phyloP scores from a whole-genome alignment of 345 rosid species.

The Punica granatum region DNA sequence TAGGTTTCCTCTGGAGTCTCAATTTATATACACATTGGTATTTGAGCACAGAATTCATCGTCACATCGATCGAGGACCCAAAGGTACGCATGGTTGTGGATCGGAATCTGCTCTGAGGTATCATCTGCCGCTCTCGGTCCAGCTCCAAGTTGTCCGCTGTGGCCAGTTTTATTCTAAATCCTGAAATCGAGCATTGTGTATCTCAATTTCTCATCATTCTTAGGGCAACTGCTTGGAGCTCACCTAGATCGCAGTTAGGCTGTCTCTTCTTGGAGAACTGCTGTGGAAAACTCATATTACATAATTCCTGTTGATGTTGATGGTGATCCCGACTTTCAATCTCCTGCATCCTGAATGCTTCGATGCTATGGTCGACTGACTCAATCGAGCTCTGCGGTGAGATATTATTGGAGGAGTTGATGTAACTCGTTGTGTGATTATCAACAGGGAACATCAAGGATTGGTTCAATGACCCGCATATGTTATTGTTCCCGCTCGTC shows the following conservation, averaged over 20 bases:
- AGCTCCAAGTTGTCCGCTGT: background rate
- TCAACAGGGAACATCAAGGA: background rate
- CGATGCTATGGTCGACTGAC: conserved; percentile 30
- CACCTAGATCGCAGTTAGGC: conserved; percentile 8
- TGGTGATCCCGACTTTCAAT: background rate
- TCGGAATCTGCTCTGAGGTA: background rate
- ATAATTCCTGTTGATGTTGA: background rate
- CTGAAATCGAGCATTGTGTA: background rate
- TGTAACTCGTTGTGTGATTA: background rate
- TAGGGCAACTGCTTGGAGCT: conserved; percentile 13
- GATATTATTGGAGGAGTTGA: conserved; percentile 24
- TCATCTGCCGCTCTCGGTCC: background rate
- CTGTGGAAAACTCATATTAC: background rate
- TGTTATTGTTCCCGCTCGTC: background rate
- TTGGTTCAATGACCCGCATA: conserved; percentile 14
- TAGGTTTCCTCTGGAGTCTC: background rate
- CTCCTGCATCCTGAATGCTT: conserved; percentile 7
- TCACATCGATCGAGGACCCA: background rate
- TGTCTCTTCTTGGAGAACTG: conserved; percentile 5
- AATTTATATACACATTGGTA: background rate
- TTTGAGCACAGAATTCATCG: background rate
- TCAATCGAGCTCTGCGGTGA: conserved; percentile 78
- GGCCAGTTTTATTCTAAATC: background rate
- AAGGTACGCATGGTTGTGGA: background rate
- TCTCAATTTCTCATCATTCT: conserved; percentile 15